A percentile compares a stretch with the other conserved stretches of the same genome.
Evolutionary conservation across 2,329 filamentous ascomycete genomes (phyloP).

Genomic region (Aspergillus melleus): DNA sequence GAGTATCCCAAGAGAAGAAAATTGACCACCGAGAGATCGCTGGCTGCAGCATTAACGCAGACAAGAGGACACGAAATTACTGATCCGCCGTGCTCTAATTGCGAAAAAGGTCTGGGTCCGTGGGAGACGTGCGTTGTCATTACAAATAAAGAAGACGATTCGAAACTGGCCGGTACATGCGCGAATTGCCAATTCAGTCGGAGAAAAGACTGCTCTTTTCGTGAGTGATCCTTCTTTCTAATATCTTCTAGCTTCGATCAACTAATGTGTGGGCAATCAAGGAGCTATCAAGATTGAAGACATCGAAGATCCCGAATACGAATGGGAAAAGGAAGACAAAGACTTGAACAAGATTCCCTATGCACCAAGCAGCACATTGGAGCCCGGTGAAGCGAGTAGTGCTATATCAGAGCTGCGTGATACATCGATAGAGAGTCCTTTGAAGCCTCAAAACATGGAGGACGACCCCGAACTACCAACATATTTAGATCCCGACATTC

Average conservation of each 20-base stretch:
- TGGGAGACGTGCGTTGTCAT: slow-evolving; percentile 9
- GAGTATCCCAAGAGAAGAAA: not conserved
- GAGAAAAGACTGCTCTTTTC: not conserved
- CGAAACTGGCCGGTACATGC: slow-evolving; percentile 3
- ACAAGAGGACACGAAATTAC: not conserved
- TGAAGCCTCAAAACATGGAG: too few species aligned
- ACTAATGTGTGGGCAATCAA: not conserved
- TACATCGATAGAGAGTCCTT: too few species aligned
- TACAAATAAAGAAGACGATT: not conserved
- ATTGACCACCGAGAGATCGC: not conserved
- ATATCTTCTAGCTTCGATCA: too few species aligned
- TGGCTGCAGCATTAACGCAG: slow-evolving; percentile 6
- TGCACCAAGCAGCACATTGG: too few species aligned
- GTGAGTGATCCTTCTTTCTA: not conserved
- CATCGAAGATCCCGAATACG: not conserved
- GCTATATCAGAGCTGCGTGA: too few species aligned
- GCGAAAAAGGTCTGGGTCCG: not conserved
- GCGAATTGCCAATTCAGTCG: slow-evolving; percentile 9
- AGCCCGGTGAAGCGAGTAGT: too few species aligned
- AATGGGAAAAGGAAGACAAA: not conserved
- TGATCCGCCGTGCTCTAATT: slow-evolving; percentile 1
- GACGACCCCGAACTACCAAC: too few species aligned
- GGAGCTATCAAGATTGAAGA: not conserved
- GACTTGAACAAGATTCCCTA: not conserved
- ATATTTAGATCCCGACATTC: too few species aligned